These are phyloP conservation scores for Venturia pyrina DNA, from an alignment of 2,329 filamentous ascomycete genomes.

Conservation along the genomic window DNA sequence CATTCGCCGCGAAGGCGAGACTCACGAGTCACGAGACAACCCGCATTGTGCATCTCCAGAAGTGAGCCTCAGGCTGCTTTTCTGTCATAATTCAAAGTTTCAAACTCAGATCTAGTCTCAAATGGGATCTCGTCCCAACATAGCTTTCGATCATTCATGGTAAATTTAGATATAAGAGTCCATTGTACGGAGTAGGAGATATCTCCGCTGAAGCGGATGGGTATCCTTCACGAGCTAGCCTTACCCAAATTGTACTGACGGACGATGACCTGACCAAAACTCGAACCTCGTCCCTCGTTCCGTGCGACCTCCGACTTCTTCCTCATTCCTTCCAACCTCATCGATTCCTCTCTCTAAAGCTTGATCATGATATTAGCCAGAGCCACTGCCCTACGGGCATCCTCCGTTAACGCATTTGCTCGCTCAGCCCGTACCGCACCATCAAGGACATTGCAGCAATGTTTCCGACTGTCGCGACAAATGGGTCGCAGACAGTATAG, in stretches of 20 bases:
- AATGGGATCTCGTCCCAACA: too few relatives aligned
- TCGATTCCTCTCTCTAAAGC: constrained; percentile 16
- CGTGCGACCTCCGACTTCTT: background rate
- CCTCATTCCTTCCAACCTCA: background rate
- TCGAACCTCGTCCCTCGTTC: background rate
- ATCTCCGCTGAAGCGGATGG: background rate
- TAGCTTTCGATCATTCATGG: too few relatives aligned
- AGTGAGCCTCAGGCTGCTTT: too few relatives aligned
- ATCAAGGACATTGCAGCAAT: constrained; percentile 18
- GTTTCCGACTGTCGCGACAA: constrained; percentile 22
- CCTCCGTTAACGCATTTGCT: constrained; percentile 25
- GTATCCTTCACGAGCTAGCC: background rate
- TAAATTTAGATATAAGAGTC: background rate
- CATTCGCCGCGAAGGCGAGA: background rate
- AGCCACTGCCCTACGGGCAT: constrained; percentile 26
- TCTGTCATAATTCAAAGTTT: too few relatives aligned
- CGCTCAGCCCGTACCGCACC: constrained; percentile 25
- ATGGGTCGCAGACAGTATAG: constrained; percentile 21
- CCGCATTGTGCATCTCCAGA: background rate
- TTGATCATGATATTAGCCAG: constrained; percentile 31
- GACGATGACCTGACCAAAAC: background rate
- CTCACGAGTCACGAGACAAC: background rate
- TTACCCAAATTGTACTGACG: background rate
- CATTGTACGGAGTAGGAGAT: background rate
- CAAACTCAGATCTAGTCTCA: too few relatives aligned